These are phyloP conservation scores for Tylopilus plumbeoviolaceoides DNA, from an alignment of 768 basidiomycete species.

Conservation along the genomic window DNA sequence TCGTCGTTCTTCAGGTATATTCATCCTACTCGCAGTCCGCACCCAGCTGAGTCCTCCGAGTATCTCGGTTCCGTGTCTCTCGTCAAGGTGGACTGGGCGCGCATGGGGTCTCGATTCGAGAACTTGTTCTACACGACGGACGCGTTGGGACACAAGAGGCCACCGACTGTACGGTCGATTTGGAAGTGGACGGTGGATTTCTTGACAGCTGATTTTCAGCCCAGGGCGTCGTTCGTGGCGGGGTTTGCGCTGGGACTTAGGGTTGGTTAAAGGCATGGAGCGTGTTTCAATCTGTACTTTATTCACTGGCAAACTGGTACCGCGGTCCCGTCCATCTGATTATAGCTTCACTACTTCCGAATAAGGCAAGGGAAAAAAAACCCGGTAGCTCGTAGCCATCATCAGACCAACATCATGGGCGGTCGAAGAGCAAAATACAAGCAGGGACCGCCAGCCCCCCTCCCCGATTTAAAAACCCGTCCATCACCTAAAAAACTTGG, in stretches of 20 bases:
- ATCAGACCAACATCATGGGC: slow-evolving; percentile 52
- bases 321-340: neutral
- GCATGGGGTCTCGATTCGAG: slow-evolving; percentile 64
- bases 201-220: slow-evolving; percentile 90
- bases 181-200: slow-evolving; percentile 75
- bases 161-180: slow-evolving; percentile 61
- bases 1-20: slow-evolving; percentile 84
- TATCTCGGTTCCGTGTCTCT: slow-evolving; percentile 74
- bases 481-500: slow-evolving; percentile 55
- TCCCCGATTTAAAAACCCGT: slow-evolving; percentile 36
- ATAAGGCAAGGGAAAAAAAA: slow-evolving; percentile 27
- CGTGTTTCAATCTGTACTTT: neutral
- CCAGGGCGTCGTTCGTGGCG: slow-evolving; percentile 81
- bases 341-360: slow-evolving; percentile 7
- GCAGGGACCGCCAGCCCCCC: slow-evolving; percentile 64
- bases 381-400: neutral
- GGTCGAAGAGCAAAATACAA: slow-evolving; percentile 85
- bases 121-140: slow-evolving; percentile 65
- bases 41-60: slow-evolving; percentile 38
- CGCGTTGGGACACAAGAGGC: slow-evolving; percentile 44
- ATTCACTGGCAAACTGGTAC: neutral
- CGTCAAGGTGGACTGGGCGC: slow-evolving; percentile 79
- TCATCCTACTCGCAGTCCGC: neutral
- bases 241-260: slow-evolving; percentile 80
- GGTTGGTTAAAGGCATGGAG: slow-evolving; percentile 51